Percentiles rank a stretch among this genome's conserved stretches.
Conservation (phyloP, 2,329 filamentous ascomycete species). For the Fusarium nematophilum region DNA sequence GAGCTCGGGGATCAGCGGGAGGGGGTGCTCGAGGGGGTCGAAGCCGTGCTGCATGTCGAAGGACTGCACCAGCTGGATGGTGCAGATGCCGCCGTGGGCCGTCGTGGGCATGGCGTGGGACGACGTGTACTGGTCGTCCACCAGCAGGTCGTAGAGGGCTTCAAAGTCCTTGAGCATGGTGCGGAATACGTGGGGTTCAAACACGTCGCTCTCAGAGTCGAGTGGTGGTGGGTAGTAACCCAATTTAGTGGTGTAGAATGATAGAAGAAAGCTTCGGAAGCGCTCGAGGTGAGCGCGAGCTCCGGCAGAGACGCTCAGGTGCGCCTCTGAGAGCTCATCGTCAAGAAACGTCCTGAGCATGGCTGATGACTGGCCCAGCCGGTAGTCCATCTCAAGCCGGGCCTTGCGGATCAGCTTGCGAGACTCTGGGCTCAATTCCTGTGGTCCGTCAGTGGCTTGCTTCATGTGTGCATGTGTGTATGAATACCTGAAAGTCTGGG, state of each 20-base stretch:
- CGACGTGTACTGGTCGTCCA: constrained; percentile 67
- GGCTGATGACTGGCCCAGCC: constrained; percentile 66
- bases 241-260: constrained; percentile 73
- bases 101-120: constrained; percentile 62
- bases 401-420: constrained; percentile 73
- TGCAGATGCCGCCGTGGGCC: constrained; percentile 75
- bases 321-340: constrained; percentile 73
- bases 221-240: constrained; percentile 77
- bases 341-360: constrained; percentile 76
- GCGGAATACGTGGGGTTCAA: constrained; percentile 68
- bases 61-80: constrained; percentile 72
- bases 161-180: constrained; percentile 77
- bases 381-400: constrained; percentile 72
- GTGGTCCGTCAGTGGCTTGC: constrained; percentile 37
- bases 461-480: constrained; percentile 2
- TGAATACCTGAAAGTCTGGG: constrained; percentile 70
- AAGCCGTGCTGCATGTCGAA: constrained; percentile 74
- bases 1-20: constrained; percentile 73
- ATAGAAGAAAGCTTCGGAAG: constrained; percentile 76
- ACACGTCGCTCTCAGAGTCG: constrained; percentile 53
- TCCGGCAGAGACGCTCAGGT: constrained; percentile 71
- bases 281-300: constrained; percentile 76
- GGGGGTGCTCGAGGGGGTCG: constrained; percentile 68
- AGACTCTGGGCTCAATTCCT: constrained; percentile 65
- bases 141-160: constrained; percentile 76